These are phyloP conservation scores for Selaginella moellendorffii DNA, from an alignment of 75 land plant genomes.

Conservation along the genomic window DNA sequence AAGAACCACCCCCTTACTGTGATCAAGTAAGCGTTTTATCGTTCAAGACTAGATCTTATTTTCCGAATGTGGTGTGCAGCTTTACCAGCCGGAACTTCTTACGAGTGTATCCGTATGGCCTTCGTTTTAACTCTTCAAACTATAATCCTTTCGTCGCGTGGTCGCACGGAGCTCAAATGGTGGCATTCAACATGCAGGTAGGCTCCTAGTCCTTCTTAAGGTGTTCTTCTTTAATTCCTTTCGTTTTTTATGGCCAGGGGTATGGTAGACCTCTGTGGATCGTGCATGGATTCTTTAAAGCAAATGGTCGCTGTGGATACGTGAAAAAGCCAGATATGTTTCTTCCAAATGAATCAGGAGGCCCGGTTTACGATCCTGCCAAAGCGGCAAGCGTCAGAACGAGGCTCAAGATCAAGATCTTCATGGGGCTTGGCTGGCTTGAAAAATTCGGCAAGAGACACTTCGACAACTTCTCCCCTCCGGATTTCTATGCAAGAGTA, in stretches of 20 bases:
- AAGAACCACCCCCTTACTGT: constrained; percentile 19
- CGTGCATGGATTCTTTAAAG: constrained; percentile 77
- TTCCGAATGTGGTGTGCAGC: constrained; percentile 20
- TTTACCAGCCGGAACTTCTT: constrained; percentile 47
- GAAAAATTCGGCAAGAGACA: constrained; percentile 41
- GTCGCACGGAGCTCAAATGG: constrained; percentile 85
- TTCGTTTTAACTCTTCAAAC: constrained; percentile 60
- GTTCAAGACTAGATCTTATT: no score
- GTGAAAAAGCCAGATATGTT: constrained; percentile 80
- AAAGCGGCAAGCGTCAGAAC: constrained; percentile 23
- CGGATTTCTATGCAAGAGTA: constrained; percentile 72
- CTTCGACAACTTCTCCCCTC: constrained; percentile 74
- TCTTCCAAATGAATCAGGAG: constrained; percentile 21
- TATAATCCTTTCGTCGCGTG: constrained; percentile 50
- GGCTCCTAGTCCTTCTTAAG: not conserved
- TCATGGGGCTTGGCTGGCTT: constrained; percentile 75
- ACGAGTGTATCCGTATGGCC: constrained; percentile 52
- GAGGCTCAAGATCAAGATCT: constrained; percentile 47
- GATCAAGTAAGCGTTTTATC: no score
- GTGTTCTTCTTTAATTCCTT: constrained; percentile 11
- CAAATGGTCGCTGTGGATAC: constrained; percentile 94
- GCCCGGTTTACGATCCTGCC: constrained; percentile 37
- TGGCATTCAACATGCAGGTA: constrained; percentile 87
- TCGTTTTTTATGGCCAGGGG: constrained; percentile 71
- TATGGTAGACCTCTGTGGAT: constrained; percentile 73